These are phyloP conservation scores for Magnaporthiopsis incrustans DNA, from an alignment of 2,329 filamentous ascomycete species.

Conservation along the genomic window DNA sequence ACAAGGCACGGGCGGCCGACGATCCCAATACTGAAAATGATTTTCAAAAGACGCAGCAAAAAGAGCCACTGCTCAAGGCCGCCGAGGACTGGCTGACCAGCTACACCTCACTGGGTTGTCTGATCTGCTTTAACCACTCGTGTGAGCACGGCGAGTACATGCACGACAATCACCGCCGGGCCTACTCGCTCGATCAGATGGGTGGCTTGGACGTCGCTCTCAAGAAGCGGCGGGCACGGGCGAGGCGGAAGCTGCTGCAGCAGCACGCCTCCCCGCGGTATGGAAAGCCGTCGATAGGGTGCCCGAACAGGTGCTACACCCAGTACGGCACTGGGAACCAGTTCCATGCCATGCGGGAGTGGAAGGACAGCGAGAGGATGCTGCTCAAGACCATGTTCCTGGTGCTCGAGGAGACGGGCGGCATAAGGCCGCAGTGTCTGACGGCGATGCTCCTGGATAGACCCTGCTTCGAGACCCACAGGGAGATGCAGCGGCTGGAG, in stretches of 20 bases:
- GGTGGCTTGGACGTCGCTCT: slow-evolving; percentile 12
- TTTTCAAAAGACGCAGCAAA: slow-evolving; percentile 26
- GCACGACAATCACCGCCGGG: slow-evolving; percentile 41
- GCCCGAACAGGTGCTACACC: slow-evolving; percentile 36
- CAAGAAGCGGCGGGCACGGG: slow-evolving; percentile 14
- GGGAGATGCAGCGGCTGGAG: slow-evolving; percentile 32
- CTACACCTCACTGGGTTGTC: slow-evolving; percentile 46
- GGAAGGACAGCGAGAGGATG: slow-evolving; percentile 40
- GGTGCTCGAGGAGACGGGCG: slow-evolving; percentile 27
- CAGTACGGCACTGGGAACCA: slow-evolving; percentile 23
- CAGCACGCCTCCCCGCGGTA: slow-evolving; percentile 14
- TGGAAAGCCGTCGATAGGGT: slow-evolving; percentile 18
- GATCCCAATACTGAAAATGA: slow-evolving; percentile 29
- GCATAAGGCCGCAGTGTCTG: slow-evolving; percentile 38
- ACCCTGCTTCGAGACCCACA: slow-evolving; percentile 43
- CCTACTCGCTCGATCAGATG: slow-evolving; percentile 39
- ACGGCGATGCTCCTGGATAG: slow-evolving; percentile 42
- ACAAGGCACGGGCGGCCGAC: slow-evolving; percentile 45
- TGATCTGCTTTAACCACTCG: slow-evolving; percentile 52
- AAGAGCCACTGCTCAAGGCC: slow-evolving; percentile 26
- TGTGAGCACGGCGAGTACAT: slow-evolving; percentile 56
- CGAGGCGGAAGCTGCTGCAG: slow-evolving; percentile 20
- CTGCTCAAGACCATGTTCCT: slow-evolving; percentile 40
- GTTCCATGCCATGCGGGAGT: slow-evolving; percentile 27
- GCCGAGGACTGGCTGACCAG: slow-evolving; percentile 44